Conservation (phyloP, 2,329 filamentous ascomycete genomes). For the Colletotrichum melonis region DNA sequence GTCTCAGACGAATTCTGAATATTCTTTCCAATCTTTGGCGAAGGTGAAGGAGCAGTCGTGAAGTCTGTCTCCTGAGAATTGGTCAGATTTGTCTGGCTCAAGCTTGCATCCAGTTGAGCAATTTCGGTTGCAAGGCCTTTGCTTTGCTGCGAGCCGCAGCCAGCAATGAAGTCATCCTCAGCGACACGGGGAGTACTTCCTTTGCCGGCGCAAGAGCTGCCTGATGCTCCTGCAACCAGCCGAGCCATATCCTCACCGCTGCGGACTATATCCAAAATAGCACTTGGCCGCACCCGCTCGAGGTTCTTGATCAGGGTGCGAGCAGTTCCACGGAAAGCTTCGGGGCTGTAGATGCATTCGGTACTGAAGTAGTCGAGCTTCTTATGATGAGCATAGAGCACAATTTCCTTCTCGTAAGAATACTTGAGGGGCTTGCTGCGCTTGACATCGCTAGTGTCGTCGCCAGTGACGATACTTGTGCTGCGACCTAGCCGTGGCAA, state of each 20-base stretch:
- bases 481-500: constrained; percentile 87
- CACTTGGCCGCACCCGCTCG: constrained; percentile 91
- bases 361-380: constrained; percentile 98
- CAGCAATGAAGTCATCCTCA: constrained; percentile 70
- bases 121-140: constrained; percentile 79
- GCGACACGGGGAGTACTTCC: constrained; percentile 41
- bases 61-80: constrained; percentile 75
- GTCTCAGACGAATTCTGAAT: neutral
- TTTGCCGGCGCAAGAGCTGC: constrained; percentile 57
- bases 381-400: constrained; percentile 96
- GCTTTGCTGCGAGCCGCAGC: constrained; percentile 61
- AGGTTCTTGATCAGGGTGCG: constrained; percentile 94
- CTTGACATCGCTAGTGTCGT: constrained; percentile 86
- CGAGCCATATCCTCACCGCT: constrained; percentile 97
- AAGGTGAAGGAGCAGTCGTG: constrained; percentile 42
- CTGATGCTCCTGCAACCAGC: constrained; percentile 75
- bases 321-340: constrained; percentile 94
- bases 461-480: constrained; percentile 88
- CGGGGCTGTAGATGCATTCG: constrained; percentile 97
- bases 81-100: constrained; percentile 73
- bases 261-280: constrained; percentile 92
- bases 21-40: neutral
- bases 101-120: constrained; percentile 81
- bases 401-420: constrained; percentile 98
- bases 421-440: constrained; percentile 98